Percentiles rank a stretch among this genome's conserved stretches.
Conservation (phyloP, 108 stramenopile species). For the Fragilaria radians region DNA sequence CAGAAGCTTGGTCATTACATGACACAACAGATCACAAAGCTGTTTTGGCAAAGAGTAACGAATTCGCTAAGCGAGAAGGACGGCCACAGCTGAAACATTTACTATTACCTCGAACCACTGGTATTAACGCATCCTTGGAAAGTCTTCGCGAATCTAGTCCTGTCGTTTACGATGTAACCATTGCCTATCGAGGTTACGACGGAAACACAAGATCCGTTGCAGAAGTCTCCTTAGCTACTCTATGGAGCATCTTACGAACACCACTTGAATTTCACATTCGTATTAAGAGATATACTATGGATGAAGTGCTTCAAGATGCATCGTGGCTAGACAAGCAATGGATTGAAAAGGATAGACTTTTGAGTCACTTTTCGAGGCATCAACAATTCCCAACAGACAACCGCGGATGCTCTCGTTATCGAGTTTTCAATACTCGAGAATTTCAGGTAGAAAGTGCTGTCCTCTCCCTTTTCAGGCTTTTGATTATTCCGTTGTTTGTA, state of each 20-base stretch:
- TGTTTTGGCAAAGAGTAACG: slow-evolving; percentile 55
- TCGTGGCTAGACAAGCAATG: slow-evolving; percentile 77
- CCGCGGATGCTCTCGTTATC: slow-evolving; percentile 40
- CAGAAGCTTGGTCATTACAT: slow-evolving; percentile 54
- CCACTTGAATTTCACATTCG: slow-evolving; percentile 53
- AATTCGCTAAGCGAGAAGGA: slow-evolving; percentile 70
- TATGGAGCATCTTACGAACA: slow-evolving; percentile 36
- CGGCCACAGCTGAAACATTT: slow-evolving; percentile 68
- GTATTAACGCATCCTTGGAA: slow-evolving; percentile 65
- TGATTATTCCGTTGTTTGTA: slow-evolving; percentile 37
- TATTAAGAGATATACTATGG: slow-evolving; percentile 61
- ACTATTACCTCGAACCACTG: slow-evolving; percentile 62
- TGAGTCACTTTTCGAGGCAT: slow-evolving; percentile 49
- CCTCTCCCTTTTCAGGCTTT: slow-evolving; percentile 26
- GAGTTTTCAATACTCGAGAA: slow-evolving; percentile 31
- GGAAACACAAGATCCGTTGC: slow-evolving; percentile 26
- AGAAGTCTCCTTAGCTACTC: slow-evolving; percentile 15
- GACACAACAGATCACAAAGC: slow-evolving; percentile 40
- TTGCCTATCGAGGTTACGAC: slow-evolving; percentile 41
- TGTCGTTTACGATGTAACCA: slow-evolving; percentile 58
- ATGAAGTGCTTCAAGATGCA: slow-evolving; percentile 63
- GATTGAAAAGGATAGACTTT: slow-evolving; percentile 66
- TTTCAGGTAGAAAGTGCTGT: slow-evolving; percentile 41
- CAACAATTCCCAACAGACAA: slow-evolving; percentile 42
- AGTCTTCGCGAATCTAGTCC: slow-evolving; percentile 57